Conservation (phyloP, 257 asterid species). For the Hygrophila difformis region DNA sequence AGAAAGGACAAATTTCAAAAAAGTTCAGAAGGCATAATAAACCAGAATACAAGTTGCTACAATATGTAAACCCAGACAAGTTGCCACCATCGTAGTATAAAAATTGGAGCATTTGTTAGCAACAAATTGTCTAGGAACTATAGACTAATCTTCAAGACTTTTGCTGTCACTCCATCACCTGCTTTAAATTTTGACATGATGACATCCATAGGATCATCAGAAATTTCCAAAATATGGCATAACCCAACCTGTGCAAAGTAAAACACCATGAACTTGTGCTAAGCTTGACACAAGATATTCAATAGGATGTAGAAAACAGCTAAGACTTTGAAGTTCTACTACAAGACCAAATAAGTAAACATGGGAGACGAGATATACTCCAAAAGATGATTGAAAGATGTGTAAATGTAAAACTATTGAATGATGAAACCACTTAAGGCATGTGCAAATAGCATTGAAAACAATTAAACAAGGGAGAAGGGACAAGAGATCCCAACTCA, state of each 20-base stretch:
- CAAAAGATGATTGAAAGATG: constrained; percentile 2
- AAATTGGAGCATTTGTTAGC: not conserved
- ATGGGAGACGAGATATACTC: no score
- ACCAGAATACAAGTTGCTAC: no score
- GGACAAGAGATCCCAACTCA: no score
- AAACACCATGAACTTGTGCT: constrained; percentile 16
- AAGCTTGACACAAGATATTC: no score
- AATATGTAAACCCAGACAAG: no score
- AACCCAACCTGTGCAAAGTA: constrained; percentile 66
- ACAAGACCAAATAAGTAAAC: no score
- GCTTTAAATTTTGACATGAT: constrained; percentile 46
- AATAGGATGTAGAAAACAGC: no score
- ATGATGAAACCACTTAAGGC: not conserved
- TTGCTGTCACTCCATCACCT: constrained; percentile 71
- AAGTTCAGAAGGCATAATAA: no score
- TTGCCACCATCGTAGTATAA: no score
- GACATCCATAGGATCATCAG: constrained; percentile 58
- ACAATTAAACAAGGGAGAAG: no score
- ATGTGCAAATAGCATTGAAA: not conserved
- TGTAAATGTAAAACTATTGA: not conserved
- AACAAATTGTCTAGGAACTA: not conserved
- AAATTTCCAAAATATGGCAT: constrained; percentile 90
- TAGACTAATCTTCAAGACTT: constrained; percentile 72
- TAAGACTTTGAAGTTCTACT: no score
- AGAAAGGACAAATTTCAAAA: no score